These are phyloP conservation scores for Phytophthora macrochlamydospora DNA, from an alignment of 352 stramenopile genomes.

Conservation along the genomic window DNA sequence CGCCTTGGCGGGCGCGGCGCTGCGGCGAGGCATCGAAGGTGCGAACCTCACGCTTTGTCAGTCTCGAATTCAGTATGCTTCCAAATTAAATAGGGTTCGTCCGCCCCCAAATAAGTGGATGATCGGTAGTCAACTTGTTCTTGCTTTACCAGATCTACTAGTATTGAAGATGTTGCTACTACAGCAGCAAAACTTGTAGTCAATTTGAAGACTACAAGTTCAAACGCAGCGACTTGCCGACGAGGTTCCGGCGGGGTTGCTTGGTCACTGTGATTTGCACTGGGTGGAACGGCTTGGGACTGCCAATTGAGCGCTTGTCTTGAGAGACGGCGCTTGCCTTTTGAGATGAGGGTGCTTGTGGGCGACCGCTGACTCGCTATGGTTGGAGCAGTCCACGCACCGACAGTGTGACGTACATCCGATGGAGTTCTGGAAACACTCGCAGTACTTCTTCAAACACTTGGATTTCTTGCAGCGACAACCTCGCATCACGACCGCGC, in stretches of 20 bases:
- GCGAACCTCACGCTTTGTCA: background rate
- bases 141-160: no score
- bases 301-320: background rate
- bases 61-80: background rate
- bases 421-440: conserved; percentile 96
- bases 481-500: conserved; percentile 73
- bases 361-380: conserved; percentile 35
- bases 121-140: no score
- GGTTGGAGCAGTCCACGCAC: conserved; percentile 96
- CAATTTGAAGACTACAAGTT: conserved; percentile 32
- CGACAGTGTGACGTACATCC: conserved; percentile 93
- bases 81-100: background rate
- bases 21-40: background rate
- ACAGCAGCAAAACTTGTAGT: no score
- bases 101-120: no score
- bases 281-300: conserved; percentile 49
- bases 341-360: conserved; percentile 39
- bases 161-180: no score
- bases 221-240: conserved; percentile 64
- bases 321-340: conserved; percentile 18
- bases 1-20: background rate
- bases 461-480: conserved; percentile 97
- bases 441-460: conserved; percentile 99
- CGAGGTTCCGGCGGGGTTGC: conserved; percentile 63
- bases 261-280: conserved; percentile 78